phyloP scores from a whole-genome alignment of 1,284 basidiomycete genomes.

The Sutorius eximius region DNA sequence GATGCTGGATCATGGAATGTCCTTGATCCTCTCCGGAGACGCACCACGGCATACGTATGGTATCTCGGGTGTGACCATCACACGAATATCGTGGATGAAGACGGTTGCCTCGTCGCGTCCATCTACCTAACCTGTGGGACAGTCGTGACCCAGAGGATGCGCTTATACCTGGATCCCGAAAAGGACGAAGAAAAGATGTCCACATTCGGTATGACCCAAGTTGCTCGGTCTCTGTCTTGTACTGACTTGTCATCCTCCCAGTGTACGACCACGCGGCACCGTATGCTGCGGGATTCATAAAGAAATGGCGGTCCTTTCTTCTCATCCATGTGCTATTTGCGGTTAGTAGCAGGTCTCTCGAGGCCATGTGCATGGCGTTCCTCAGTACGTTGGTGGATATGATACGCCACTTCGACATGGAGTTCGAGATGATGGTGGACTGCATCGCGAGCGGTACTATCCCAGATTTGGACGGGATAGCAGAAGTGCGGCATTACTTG shows the following conservation, averaged over 20 bases:
- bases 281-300: constrained; percentile 18
- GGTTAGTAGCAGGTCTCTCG: constrained; percentile 11
- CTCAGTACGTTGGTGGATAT: constrained; percentile 16
- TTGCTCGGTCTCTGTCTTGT: neutral
- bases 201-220: constrained; percentile 16
- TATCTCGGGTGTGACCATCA: constrained; percentile 1
- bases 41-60: neutral
- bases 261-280: constrained; percentile 21
- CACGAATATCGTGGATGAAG: constrained; percentile 3
- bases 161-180: constrained; percentile 2
- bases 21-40: neutral
- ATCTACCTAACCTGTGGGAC: constrained; percentile 3
- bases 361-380: constrained; percentile 10
- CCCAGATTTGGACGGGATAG: constrained; percentile 13
- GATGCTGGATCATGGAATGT: neutral
- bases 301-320: constrained; percentile 22
- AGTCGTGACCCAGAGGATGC: neutral
- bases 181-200: constrained; percentile 12
- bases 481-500: constrained; percentile 9
- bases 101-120: neutral
- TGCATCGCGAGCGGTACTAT: constrained; percentile 16
- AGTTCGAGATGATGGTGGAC: constrained; percentile 17
- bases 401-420: constrained; percentile 17
- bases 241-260: constrained; percentile 2
- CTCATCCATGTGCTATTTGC: constrained; percentile 24